Percentiles rank a stretch among this genome's conserved stretches.
Evolutionary conservation across 495 filamentous ascomycete species (phyloP).

Genomic region (Trichoderma gamsii): DNA sequence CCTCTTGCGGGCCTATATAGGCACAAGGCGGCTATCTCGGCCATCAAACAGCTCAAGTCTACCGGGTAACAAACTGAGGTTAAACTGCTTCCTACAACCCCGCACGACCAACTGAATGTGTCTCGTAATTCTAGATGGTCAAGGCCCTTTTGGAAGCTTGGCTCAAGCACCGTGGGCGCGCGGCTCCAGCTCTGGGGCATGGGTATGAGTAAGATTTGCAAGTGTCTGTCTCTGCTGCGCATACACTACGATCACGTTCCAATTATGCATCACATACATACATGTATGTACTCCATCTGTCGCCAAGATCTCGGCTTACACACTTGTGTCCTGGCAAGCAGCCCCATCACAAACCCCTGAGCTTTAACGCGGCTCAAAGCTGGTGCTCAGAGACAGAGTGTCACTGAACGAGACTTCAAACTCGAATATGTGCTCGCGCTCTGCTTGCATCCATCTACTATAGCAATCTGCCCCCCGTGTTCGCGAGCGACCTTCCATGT

Average conservation of each 20-base stretch:
- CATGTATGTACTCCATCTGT: neutral
- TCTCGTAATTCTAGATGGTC: neutral
- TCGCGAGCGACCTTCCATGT: neutral
- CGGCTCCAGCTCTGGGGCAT: neutral
- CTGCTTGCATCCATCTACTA: no score
- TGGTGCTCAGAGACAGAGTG: no score
- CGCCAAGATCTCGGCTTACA: neutral
- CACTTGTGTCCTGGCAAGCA: neutral
- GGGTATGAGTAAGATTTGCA: no score
- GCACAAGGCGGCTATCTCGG: conserved; percentile 10
- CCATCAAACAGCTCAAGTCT: neutral
- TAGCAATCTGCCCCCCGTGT: neutral
- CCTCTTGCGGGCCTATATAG: neutral
- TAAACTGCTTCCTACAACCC: neutral
- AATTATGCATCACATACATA: conserved; percentile 9
- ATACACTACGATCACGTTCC: neutral
- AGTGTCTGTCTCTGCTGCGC: neutral
- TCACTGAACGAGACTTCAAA: no score
- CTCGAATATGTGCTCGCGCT: no score
- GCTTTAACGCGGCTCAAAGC: no score
- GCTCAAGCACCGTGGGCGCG: neutral
- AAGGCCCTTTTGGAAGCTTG: neutral
- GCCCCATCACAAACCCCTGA: no score
- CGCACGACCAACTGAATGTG: neutral
- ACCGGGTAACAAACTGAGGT: neutral